These are phyloP conservation scores for Physcomitrium patens DNA, from an alignment of 225 moss, liverwort and hornwort genomes.

Conservation along the genomic window DNA sequence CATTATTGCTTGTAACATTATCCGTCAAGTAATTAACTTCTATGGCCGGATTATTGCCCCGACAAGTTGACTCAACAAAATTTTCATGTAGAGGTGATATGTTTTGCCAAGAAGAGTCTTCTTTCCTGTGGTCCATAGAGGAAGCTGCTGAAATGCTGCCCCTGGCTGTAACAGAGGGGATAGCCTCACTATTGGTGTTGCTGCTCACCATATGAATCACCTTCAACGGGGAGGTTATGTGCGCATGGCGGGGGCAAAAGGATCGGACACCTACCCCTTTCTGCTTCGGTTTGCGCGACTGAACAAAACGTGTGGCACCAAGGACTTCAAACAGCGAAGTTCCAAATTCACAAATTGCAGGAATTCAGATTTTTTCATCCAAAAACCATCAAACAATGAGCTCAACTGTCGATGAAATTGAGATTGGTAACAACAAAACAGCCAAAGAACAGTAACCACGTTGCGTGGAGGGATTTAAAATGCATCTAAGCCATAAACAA, in stretches of 20 bases:
- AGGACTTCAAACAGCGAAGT: constrained; percentile 15
- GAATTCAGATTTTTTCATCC: not conserved
- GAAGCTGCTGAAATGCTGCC: constrained; percentile 58
- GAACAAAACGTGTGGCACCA: constrained; percentile 35
- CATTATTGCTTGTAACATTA: constrained; percentile 25
- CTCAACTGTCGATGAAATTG: constrained; percentile 14
- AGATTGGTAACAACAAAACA: not conserved
- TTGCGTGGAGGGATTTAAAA: not conserved
- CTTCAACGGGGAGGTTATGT: constrained; percentile 36
- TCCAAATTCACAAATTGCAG: constrained; percentile 22
- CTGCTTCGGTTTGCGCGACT: constrained; percentile 70
- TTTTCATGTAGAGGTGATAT: constrained; percentile 20
- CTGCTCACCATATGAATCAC: constrained; percentile 38
- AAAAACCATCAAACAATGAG: constrained; percentile 9
- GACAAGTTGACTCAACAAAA: constrained; percentile 22
- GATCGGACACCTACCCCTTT: constrained; percentile 70
- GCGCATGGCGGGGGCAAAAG: constrained; percentile 69
- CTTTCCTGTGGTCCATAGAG: constrained; percentile 48
- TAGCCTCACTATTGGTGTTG: constrained; percentile 41
- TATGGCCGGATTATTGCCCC: constrained; percentile 21
- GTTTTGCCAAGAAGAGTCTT: constrained; percentile 28
- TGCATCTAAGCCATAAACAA: constrained; percentile 1
- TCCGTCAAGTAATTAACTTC: constrained; percentile 22
- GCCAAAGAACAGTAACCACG: not conserved
- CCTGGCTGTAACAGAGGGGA: constrained; percentile 49